Percentiles rank a stretch among this genome's conserved stretches.
Evolutionary conservation across 352 stramenopile species (phyloP).

Genomic region (Globisporangium parvum): DNA sequence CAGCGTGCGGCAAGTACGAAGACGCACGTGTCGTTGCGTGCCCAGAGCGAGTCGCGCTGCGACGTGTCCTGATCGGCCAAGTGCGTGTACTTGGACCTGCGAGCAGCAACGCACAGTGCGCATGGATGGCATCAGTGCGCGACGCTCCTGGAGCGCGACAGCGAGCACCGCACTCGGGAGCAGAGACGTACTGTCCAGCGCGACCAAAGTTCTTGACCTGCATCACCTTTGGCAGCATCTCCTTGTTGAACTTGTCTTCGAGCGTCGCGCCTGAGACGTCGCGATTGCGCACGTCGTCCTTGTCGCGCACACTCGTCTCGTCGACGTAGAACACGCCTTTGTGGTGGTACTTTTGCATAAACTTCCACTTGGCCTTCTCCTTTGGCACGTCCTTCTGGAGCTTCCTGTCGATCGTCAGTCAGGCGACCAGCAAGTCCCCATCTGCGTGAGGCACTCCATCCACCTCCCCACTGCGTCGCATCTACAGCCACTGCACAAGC

Average conservation of each 20-base stretch:
- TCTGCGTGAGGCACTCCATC: no score
- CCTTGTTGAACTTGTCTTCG: conserved; percentile 93
- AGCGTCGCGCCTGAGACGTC: conserved; percentile 88
- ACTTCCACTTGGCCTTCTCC: conserved; percentile 88
- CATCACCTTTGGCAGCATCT: conserved; percentile 93
- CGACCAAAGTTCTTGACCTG: conserved; percentile 98
- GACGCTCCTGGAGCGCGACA: background rate
- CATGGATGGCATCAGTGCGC: background rate
- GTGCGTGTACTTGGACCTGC: conserved; percentile 96
- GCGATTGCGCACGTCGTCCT: conserved; percentile 89
- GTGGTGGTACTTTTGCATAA: conserved; percentile 99
- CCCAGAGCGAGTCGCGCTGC: conserved; percentile 71
- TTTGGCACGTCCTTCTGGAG: conserved; percentile 77
- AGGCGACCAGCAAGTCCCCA: background rate
- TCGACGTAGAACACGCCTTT: conserved; percentile 98
- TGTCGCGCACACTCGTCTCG: conserved; percentile 84
- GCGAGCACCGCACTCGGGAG: background rate
- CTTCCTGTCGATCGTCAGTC: conserved; percentile 31
- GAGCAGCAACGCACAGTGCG: background rate
- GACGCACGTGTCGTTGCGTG: conserved; percentile 53
- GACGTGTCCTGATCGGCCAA: conserved; percentile 97
- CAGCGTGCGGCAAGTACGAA: background rate
- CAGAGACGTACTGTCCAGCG: conserved; percentile 72
- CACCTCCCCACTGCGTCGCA: no score
- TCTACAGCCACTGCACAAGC: conserved; percentile 21